Evolutionary conservation across 2,329 filamentous ascomycete species (phyloP), one percentile per base, ranked within the genome.

Genomic region (Fusarium dimerum): DNA sequence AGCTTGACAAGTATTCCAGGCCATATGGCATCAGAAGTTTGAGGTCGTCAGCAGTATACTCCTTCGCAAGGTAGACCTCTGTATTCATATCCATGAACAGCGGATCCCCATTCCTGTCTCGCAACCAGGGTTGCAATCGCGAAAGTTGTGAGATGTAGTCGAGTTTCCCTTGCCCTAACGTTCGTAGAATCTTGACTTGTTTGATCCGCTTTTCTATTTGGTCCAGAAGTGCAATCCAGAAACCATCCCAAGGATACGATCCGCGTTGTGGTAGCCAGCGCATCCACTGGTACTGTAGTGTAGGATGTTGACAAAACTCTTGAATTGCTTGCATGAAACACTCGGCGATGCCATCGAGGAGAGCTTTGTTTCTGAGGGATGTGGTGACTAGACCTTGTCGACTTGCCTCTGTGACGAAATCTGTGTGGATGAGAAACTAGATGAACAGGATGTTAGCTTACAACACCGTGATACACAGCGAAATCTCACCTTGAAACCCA

Each of bases 371-470:
- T 15, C 77, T 58, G 1, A 32, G 44, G 0, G 76, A 78, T 3
- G 63, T 65, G 0, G 55, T 54, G 1, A 72, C 61, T 5, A 80
- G 67, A 43, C 76, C 73, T 54, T 80, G 66, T 1, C 78, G 67
- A 54, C 66, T 77, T 4, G 75, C 77, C 15, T 72, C 60, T 0
- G 74, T 79, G 39, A 76, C 75, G 49, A 81, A 81, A 54, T 81
- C 78, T 7, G 75, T 68, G 9, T 81, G 78, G 11, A 82, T 76
- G 2, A 80, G 59, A 41, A 81, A 80, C 66, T 75, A 9, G 13
- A 16, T 4, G 17, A 9, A 7, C 2, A 15, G 4, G 3, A 12
- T 26, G 12, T 45, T 12, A 50, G 53, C 12, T 43, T 26, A 6
- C 6, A 15, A 9, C 4, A 15, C 30, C 4, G 17, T 13, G 1